Evolutionary conservation across 2,329 filamentous ascomycete genomes (phyloP), one percentile per base, ranked within the genome.

Genomic region (Diaporthe humulicola): DNA sequence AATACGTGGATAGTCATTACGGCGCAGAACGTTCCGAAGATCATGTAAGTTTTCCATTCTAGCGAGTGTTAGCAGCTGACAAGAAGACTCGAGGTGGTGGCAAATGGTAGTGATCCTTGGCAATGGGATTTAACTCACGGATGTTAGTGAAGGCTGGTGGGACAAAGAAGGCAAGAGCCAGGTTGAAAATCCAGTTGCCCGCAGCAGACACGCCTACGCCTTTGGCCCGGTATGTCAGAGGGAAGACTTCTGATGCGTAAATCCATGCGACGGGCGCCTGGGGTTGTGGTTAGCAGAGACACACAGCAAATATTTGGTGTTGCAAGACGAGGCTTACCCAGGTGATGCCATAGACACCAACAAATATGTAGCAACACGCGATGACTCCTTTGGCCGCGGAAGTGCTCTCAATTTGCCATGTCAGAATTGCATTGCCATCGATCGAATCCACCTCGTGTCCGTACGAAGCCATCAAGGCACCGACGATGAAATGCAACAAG

Each of bases 1-100:
- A 87, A 87, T 38, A 87, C 85, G 77, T 90, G 87, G 70, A 87
- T 78, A 73, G 88, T 87, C 81, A 88, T 88, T 50, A 81, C 77
- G n/a, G 83, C 82, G 77, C 87, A 88, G 80, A 89, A 89, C n/a
- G 88, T 83, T 52, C 84, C 88, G 73, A 90, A 90, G 25, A 89
- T 79, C 72, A 88, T 83, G 77, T 90, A 90, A 0, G 86, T 86
- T 80, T 86, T 82, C 88, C 88, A 90, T 60, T 84, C 60, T 54
- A 38, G 3, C 2, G 9, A 0, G 10, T 19, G n/a, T 69, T 50
- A 69, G 64, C 45, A 40, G 14, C 15, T 17, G 30, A 14, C n/a
- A 40, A 28, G 15, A 19, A 40, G n/a, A 38, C 8, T 7, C 2
- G 9, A 28, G 12, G 22, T 19, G 10, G 12, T 67, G 28, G 7